Evolutionary conservation across 768 basidiomycete species (phyloP).

Genomic region (Leccinum aurantiacum): DNA sequence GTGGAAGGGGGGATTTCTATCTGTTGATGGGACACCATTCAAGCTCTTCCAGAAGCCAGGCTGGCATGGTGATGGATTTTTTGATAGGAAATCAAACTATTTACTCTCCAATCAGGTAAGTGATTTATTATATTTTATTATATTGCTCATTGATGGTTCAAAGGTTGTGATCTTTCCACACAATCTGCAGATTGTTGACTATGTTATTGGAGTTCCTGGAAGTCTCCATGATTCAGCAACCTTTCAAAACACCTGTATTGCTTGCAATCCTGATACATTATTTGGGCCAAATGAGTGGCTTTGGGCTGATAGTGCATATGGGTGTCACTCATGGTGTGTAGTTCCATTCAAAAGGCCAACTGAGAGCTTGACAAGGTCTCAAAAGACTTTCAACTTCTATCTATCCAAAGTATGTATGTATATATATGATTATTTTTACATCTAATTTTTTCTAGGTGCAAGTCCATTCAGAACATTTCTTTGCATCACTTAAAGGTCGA

Average conservation of each 20-base stretch:
- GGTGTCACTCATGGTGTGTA: constrained; percentile 23
- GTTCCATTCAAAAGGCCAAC: constrained; percentile 4
- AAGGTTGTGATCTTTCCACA: too few relatives aligned
- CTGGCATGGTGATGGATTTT: too few relatives aligned
- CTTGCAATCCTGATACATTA: background rate
- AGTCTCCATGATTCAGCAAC: too few relatives aligned
- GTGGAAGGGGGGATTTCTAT: background rate
- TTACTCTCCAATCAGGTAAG: too few relatives aligned
- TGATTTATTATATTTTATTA: too few relatives aligned
- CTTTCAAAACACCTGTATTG: too few relatives aligned
- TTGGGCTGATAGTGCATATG: constrained; percentile 23
- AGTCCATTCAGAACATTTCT: constrained; percentile 11
- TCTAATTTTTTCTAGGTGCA: background rate
- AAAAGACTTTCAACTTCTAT: constrained; percentile 25
- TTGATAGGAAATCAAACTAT: too few relatives aligned
- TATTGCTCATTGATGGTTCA: too few relatives aligned
- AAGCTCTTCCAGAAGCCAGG: too few relatives aligned
- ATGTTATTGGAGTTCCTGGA: too few relatives aligned
- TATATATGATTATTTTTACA: background rate
- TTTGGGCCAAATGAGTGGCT: constrained; percentile 14
- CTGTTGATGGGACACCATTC: too few relatives aligned
- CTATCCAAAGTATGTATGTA: constrained; percentile 20
- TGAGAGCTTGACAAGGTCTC: constrained; percentile 10
- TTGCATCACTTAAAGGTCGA: constrained; percentile 11
- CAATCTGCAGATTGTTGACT: too few relatives aligned